Conservation (phyloP, 495 filamentous ascomycete species). For the Bacidia rubella region DNA sequence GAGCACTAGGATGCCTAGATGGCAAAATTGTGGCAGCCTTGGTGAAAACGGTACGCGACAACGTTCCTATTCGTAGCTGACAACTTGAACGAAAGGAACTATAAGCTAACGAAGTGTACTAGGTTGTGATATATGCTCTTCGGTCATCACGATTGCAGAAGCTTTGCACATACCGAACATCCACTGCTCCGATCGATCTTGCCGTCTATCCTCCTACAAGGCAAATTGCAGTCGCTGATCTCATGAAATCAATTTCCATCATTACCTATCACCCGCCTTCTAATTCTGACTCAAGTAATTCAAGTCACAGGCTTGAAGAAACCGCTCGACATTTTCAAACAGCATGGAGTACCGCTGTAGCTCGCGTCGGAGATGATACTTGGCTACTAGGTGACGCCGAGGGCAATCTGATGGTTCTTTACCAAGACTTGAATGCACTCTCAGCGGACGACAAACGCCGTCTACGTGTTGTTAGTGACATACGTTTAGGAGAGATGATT, state of each 20-base stretch:
- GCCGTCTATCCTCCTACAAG: constrained; percentile 30
- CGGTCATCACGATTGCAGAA: constrained; percentile 43
- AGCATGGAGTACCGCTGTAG: constrained; percentile 68
- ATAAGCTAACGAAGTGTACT: constrained; percentile 17
- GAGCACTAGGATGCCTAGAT: constrained; percentile 58
- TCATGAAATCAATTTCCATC: constrained; percentile 86
- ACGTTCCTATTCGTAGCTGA: too few relatives aligned
- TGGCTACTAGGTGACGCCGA: constrained; percentile 74
- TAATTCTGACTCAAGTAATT: constrained; percentile 28
- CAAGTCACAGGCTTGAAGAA: constrained; percentile 40
- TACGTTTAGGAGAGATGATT: constrained; percentile 81
- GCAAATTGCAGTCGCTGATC: constrained; percentile 70
- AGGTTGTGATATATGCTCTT: constrained; percentile 49
- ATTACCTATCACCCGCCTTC: constrained; percentile 46
- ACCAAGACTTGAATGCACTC: constrained; percentile 55
- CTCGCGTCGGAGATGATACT: constrained; percentile 52
- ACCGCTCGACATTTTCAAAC: constrained; percentile 69
- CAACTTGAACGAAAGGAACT: background rate
- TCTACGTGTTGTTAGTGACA: constrained; percentile 64
- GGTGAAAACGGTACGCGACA: constrained; percentile 63
- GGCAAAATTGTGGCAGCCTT: constrained; percentile 75
- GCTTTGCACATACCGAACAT: constrained; percentile 59
- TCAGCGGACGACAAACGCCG: constrained; percentile 57
- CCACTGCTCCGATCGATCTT: constrained; percentile 79
- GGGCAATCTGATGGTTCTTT: constrained; percentile 72